Conservation (phyloP, 805 yeast genomes). For the Ogataea parapolymorpha region DNA sequence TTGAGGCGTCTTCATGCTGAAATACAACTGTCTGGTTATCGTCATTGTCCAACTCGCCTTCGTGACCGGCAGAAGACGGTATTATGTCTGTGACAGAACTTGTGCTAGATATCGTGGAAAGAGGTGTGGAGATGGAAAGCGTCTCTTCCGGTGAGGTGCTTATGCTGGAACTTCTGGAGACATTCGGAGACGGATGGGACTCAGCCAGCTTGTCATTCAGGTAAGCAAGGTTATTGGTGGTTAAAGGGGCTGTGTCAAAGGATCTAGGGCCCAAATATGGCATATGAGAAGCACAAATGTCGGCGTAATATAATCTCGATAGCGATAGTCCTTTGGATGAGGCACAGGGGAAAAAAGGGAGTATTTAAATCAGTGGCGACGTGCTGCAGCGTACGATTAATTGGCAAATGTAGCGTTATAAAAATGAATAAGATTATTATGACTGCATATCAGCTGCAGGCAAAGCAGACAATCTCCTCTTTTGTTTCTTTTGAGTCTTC, state of each 20-base stretch:
- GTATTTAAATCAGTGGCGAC: slow-evolving; percentile 4
- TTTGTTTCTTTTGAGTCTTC: slow-evolving; percentile 6
- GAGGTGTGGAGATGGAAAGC: slow-evolving; percentile 26
- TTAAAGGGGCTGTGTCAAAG: slow-evolving; percentile 35
- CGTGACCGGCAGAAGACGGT: slow-evolving; percentile 6
- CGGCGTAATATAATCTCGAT: background rate
- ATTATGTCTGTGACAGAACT: slow-evolving; percentile 14
- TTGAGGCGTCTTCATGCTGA: slow-evolving; percentile 10
- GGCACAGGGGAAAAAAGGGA: background rate
- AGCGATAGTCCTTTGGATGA: background rate
- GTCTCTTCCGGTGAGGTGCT: slow-evolving; percentile 24
- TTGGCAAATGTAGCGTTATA: slow-evolving; percentile 10
- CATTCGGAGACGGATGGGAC: slow-evolving; percentile 8
- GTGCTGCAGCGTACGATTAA: slow-evolving; percentile 2
- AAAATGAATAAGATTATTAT: slow-evolving; percentile 1
- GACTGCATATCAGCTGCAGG: slow-evolving; percentile 6
- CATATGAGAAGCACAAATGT: slow-evolving; percentile 19
- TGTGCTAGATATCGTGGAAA: slow-evolving; percentile 26
- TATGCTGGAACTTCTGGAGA: slow-evolving; percentile 15
- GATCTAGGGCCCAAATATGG: slow-evolving; percentile 36
- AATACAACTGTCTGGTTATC: slow-evolving; percentile 27
- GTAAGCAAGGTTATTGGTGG: slow-evolving; percentile 30
- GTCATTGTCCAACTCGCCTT: slow-evolving; percentile 17
- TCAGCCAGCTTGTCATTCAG: slow-evolving; percentile 24
- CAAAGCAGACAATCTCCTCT: slow-evolving; percentile 9